Evolutionary conservation across 1,139 yeast genomes (phyloP).

Genomic region (Debaryomyces sp.): DNA sequence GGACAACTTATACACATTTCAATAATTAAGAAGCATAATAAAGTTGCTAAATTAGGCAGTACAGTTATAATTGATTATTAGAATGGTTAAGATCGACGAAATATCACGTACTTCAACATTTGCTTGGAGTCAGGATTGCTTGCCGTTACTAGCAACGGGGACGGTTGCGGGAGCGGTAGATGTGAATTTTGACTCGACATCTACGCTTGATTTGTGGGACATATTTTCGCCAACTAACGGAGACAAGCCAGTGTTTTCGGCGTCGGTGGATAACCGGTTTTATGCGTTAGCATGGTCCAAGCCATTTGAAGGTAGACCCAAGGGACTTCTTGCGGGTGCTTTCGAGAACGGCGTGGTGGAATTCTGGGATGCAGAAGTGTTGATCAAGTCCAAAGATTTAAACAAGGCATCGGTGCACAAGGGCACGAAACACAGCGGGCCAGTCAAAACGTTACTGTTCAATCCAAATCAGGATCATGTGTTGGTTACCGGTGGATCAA

Average conservation of each 20-base stretch:
- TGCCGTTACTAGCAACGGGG: constrained; percentile 84
- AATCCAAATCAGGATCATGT: constrained; percentile 74
- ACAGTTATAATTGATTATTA: constrained; percentile 1
- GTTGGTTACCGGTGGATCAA: constrained; percentile 83
- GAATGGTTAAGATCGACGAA: constrained; percentile 86
- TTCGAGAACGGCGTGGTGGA: constrained; percentile 81
- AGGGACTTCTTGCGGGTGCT: constrained; percentile 82
- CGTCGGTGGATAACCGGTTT: constrained; percentile 63
- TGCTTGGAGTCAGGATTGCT: constrained; percentile 85
- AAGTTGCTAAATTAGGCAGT: not conserved
- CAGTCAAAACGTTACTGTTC: constrained; percentile 76
- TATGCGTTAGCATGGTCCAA: constrained; percentile 87
- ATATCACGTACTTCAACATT: constrained; percentile 86
- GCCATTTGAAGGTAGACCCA: constrained; percentile 54
- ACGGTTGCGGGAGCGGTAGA: constrained; percentile 95
- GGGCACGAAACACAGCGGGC: constrained; percentile 65
- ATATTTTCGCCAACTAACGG: constrained; percentile 50
- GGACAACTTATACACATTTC: constrained; percentile 3
- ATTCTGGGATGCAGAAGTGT: constrained; percentile 66
- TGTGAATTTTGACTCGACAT: constrained; percentile 77
- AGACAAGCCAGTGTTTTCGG: constrained; percentile 51
- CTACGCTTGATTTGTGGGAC: constrained; percentile 79
- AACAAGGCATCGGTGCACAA: constrained; percentile 47
- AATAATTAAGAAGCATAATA: not conserved
- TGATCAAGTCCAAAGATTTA: constrained; percentile 42